A percentile compares a stretch with the other conserved stretches of the same genome.
These are phyloP conservation scores for Mycena venus DNA, from an alignment of 768 basidiomycete genomes.

Conservation along the genomic window DNA sequence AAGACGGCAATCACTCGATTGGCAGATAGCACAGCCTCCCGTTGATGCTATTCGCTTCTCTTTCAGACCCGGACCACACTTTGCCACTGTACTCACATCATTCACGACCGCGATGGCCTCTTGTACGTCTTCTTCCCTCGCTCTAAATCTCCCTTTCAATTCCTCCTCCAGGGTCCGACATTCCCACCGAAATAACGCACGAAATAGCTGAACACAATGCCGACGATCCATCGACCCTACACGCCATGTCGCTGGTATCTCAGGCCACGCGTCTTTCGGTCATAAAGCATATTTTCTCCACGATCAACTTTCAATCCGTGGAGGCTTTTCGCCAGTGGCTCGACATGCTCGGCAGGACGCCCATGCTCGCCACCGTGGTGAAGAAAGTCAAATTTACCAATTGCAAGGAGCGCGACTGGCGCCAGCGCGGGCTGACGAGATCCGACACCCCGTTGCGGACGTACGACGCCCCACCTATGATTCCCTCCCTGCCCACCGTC, in stretches of 20 bases:
- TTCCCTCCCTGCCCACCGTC: neutral
- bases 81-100: no score
- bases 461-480: neutral
- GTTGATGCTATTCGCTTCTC: no score
- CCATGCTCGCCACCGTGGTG: neutral
- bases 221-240: constrained; percentile 5
- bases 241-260: constrained; percentile 18
- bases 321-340: constrained; percentile 22
- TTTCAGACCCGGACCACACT: no score
- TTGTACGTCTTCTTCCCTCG: neutral
- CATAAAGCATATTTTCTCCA: constrained; percentile 10
- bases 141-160: neutral
- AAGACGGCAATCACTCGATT: no score
- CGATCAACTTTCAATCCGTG: constrained; percentile 8
- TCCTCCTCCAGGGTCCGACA: constrained; percentile 1
- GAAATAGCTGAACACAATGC: constrained; percentile 28
- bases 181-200: constrained; percentile 11
- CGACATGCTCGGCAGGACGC: constrained; percentile 15
- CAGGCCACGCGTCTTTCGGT: constrained; percentile 1
- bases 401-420: neutral
- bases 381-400: constrained; percentile 14
- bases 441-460: neutral
- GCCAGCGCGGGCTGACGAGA: neutral
- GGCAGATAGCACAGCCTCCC: no score
- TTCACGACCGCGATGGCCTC: no score